phyloP scores from a whole-genome alignment of 441 rosid genomes.

The Dalechampia spathulata region DNA sequence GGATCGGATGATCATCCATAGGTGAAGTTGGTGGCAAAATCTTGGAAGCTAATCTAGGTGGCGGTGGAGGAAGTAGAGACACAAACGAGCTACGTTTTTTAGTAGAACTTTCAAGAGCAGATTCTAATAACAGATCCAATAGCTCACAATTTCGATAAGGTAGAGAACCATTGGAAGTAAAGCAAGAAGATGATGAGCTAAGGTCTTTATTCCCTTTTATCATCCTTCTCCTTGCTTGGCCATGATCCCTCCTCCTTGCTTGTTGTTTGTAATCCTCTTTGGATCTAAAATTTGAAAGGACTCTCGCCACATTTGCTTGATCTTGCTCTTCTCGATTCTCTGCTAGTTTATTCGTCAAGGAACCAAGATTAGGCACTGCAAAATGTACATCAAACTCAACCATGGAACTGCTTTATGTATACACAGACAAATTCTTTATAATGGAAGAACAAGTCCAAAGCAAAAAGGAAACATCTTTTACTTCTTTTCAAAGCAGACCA shows the following conservation, averaged over 20 bases:
- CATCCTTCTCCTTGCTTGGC: conserved; percentile 45
- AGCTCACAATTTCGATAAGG: conserved; percentile 32
- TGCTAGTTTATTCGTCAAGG: conserved; percentile 25
- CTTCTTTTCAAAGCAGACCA: conserved; percentile 70
- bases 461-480: neutral
- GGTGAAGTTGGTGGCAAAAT: conserved; percentile 33
- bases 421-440: too few species aligned
- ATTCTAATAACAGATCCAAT: conserved; percentile 42
- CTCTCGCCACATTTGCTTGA: conserved; percentile 52
- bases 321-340: conserved; percentile 35
- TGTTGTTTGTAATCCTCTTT: conserved; percentile 30
- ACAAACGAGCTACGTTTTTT: conserved; percentile 38
- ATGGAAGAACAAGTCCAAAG: neutral
- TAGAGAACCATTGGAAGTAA: conserved; percentile 17
- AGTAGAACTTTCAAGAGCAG: conserved; percentile 27
- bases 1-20: conserved; percentile 4
- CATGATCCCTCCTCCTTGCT: conserved; percentile 34
- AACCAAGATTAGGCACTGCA: conserved; percentile 45
- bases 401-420: neutral
- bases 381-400: conserved; percentile 6
- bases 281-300: conserved; percentile 41
- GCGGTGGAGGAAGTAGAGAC: conserved; percentile 56
- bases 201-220: conserved; percentile 20
- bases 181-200: conserved; percentile 8
- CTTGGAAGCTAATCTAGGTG: conserved; percentile 46